Evolutionary conservation across 805 yeast genomes (phyloP), one percentile per base, ranked within the genome.

Genomic region (Blastobotrys mokoenaii): DNA sequence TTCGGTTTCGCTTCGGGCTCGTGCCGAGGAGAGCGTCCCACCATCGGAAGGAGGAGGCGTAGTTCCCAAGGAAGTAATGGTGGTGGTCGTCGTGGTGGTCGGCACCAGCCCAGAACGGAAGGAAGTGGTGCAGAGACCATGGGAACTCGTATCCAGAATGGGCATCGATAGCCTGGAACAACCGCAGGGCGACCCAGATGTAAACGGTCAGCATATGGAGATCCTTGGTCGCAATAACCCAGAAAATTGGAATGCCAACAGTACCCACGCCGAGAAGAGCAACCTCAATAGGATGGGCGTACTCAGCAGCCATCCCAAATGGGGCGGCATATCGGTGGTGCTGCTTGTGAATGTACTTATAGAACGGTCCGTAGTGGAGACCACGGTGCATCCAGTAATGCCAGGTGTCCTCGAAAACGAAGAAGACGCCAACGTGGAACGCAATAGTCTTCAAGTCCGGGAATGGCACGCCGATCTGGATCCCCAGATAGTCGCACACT

Each of bases 131-230:
- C 61, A 90, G 73, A 3, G 96, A 86, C 86, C 94, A 81, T 51
- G 98, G 97, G 79, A 90, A 90, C 64, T 90, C 97, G 67, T 90
- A 93, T 48, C 97, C 98, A 10, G 97, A 88, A 67, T 90, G 98
- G 20, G 97, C 83, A 64, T 90, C 98, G 48, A 90, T 90, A 22
- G 98, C 98, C 73, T 90, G 98, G 72, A 84, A 81, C 56, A 90
- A 76, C 67, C 97, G 79, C 57, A 86, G 68, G 7, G 84, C 73
- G 59, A 90, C 83, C 97, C 97, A 90, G 46, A 79, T 53, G 60
- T 86, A 80, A 48, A 89, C 77, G n/a, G 97, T 90, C 70, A 85
- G 81, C 58, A 93, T 69, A 63, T 90, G 98, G 63, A 90, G 73
- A 61, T 81, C 68, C 46, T 80, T 76, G 38, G 93, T 79, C 62